These are phyloP conservation scores for Chaetothyriales sp. DNA, from an alignment of 2,329 filamentous ascomycete genomes.

Conservation along the genomic window DNA sequence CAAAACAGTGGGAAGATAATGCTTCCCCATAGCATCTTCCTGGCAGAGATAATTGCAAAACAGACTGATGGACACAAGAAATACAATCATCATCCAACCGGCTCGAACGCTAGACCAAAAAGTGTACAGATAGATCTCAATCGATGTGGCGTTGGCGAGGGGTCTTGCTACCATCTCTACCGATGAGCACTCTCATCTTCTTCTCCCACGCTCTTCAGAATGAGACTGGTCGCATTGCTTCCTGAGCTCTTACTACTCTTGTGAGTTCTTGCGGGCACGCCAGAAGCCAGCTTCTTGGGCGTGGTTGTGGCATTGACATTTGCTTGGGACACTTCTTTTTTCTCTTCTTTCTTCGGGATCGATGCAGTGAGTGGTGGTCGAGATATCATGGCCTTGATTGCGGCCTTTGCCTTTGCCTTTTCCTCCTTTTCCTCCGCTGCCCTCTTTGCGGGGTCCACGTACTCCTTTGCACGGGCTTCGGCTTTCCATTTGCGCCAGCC, in stretches of 20 bases:
- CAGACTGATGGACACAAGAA: background rate
- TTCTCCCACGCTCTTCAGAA: slow-evolving; percentile 11
- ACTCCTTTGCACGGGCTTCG: slow-evolving; percentile 35
- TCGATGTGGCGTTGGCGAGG: background rate
- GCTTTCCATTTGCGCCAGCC: slow-evolving; percentile 97
- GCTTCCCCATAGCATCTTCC: too few species aligned
- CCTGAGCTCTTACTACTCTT: slow-evolving; percentile 7
- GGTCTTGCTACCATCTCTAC: background rate
- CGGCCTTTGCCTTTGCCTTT: slow-evolving; percentile 17
- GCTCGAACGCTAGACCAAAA: background rate
- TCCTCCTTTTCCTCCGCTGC: slow-evolving; percentile 15
- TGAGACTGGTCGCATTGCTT: slow-evolving; percentile 4
- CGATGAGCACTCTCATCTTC: slow-evolving; percentile 7
- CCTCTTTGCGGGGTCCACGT: slow-evolving; percentile 12
- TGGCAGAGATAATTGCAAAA: background rate
- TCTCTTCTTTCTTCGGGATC: slow-evolving; percentile 8
- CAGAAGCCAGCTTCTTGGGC: slow-evolving; percentile 1
- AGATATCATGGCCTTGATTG: slow-evolving; percentile 16
- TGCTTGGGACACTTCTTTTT: slow-evolving; percentile 5
- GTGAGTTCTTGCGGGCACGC: slow-evolving; percentile 2
- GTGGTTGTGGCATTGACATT: slow-evolving; percentile 5
- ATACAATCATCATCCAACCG: background rate
- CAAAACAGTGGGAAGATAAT: background rate
- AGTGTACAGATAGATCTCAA: background rate
- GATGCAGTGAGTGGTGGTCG: slow-evolving; percentile 2